Evolutionary conservation across 192 early-diverging fungal genomes (phyloP).

Genomic region (Backusella luteola): DNA sequence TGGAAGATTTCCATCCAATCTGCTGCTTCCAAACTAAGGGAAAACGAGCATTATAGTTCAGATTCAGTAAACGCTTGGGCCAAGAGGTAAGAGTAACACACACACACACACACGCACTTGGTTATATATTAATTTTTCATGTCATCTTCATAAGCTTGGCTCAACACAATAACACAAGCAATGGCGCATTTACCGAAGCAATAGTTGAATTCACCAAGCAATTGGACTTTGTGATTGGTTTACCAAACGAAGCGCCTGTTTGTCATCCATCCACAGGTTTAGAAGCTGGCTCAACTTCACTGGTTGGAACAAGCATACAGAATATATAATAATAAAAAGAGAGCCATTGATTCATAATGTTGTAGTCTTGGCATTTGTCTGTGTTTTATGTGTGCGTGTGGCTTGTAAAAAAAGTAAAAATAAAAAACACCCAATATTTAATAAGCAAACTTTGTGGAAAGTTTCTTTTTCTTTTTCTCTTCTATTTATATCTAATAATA

Average conservation of each 20-base stretch:
- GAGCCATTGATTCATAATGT: too few species aligned
- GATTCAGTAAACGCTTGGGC: slow-evolving; percentile 86
- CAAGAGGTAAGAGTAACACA: slow-evolving; percentile 32
- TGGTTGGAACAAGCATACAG: not conserved
- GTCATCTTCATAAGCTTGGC: slow-evolving; percentile 38
- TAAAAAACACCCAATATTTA: not conserved
- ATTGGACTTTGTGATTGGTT: slow-evolving; percentile 51
- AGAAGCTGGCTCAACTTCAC: not conserved
- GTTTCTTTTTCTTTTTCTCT: not conserved
- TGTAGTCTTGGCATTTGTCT: not conserved
- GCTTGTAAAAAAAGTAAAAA: not conserved
- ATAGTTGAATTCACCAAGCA: slow-evolving; percentile 58
- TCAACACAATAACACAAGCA: slow-evolving; percentile 55
- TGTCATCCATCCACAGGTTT: not conserved
- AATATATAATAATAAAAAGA: not conserved
- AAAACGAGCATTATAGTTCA: slow-evolving; percentile 81
- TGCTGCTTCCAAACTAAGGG: slow-evolving; percentile 65
- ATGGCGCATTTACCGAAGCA: slow-evolving; percentile 60
- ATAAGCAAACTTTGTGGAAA: not conserved
- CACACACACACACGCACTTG: not conserved
- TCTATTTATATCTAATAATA: not conserved
- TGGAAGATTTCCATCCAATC: slow-evolving; percentile 79
- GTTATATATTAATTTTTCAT: not conserved
- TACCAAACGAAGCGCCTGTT: not conserved
- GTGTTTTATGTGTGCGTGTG: not conserved